A percentile compares a stretch with the other conserved stretches of the same genome.
These are phyloP conservation scores for Ceratocystis diversiconidia DNA, from an alignment of 2,329 filamentous ascomycete genomes.

Conservation along the genomic window DNA sequence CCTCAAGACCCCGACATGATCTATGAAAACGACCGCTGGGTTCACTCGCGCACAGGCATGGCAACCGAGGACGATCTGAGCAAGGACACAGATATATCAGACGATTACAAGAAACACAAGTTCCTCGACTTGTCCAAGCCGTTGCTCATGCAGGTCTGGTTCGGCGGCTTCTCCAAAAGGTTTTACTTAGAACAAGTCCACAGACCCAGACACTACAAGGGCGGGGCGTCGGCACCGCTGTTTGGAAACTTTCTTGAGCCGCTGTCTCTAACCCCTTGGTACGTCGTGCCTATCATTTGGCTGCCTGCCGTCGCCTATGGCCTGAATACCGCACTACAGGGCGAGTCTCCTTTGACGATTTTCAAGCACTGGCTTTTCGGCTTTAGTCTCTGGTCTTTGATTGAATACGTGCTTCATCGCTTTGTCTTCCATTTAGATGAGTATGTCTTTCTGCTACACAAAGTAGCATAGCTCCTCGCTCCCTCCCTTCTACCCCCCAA, in stretches of 20 bases:
- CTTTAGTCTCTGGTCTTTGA: constrained; percentile 68
- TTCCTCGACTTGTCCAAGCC: constrained; percentile 83
- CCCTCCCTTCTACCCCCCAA: background rate
- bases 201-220: constrained; percentile 87
- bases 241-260: constrained; percentile 99
- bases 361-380: constrained; percentile 54
- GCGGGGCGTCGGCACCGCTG: constrained; percentile 77
- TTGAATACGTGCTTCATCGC: constrained; percentile 80
- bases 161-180: constrained; percentile 76
- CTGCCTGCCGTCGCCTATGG: constrained; percentile 66
- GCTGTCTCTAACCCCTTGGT: constrained; percentile 91
- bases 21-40: constrained; percentile 22
- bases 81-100: constrained; percentile 61
- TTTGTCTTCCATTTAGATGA: constrained; percentile 89
- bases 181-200: constrained; percentile 97
- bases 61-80: constrained; percentile 73
- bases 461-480: background rate
- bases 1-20: constrained; percentile 23
- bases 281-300: constrained; percentile 73
- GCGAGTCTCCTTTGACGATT: constrained; percentile 33
- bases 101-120: constrained; percentile 80
- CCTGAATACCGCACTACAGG: constrained; percentile 47
- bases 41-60: constrained; percentile 67
- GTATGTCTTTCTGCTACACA: constrained; percentile 37
- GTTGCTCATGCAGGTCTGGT: constrained; percentile 77